These are phyloP conservation scores for Bipolaris sorokiniana DNA, from an alignment of 2,329 filamentous ascomycete species.

Conservation along the genomic window DNA sequence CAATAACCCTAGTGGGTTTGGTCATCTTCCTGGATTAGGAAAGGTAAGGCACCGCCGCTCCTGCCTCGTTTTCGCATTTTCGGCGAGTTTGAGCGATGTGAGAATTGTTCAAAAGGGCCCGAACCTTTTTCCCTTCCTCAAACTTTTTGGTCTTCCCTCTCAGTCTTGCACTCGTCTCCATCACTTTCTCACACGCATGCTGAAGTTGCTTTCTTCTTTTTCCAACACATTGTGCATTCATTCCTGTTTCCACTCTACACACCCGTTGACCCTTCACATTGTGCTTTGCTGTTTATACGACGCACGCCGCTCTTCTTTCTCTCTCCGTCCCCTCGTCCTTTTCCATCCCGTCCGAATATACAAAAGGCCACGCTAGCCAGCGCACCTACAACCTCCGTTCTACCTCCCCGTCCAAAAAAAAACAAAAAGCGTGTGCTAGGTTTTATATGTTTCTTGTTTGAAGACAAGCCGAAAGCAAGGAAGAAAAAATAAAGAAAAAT, in stretches of 20 bases:
- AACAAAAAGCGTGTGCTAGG: slow-evolving; percentile 11
- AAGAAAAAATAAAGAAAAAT: not conserved
- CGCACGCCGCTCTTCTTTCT: not conserved
- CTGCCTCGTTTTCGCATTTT: not conserved
- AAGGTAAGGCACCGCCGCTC: not conserved
- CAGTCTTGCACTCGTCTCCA: not conserved
- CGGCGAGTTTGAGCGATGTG: not conserved
- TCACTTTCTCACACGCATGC: not conserved
- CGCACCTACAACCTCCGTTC: not conserved
- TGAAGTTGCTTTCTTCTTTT: not conserved
- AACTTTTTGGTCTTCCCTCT: not conserved
- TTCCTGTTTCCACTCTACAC: not conserved
- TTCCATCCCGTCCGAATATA: not conserved
- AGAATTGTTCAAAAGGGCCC: not conserved
- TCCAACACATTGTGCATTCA: not conserved
- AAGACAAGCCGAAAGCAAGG: slow-evolving; percentile 12
- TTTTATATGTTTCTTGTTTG: slow-evolving; percentile 26
- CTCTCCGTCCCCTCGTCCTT: not conserved
- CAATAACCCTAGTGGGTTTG: too few species aligned
- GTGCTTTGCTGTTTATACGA: not conserved
- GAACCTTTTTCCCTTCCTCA: not conserved
- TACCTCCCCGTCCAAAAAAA: not conserved
- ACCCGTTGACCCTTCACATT: not conserved
- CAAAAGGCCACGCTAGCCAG: slow-evolving; percentile 10
- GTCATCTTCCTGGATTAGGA: not conserved